A percentile compares a stretch with the other conserved stretches of the same genome.
Evolutionary conservation across 2,329 filamentous ascomycete species (phyloP).

Genomic region (Rhinocladiella similis): DNA sequence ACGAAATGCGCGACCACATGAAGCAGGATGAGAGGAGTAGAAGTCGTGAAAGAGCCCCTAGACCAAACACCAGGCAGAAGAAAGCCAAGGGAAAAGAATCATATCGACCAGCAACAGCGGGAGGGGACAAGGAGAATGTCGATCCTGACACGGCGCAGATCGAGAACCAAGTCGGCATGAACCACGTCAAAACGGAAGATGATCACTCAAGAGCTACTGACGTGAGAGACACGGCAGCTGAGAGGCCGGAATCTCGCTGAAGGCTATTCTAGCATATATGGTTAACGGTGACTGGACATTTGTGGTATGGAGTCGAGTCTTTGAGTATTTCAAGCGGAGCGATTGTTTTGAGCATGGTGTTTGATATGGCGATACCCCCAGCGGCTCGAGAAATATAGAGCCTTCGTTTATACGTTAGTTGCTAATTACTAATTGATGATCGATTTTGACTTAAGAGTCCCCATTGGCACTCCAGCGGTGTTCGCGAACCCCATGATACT

Average conservation of each 20-base stretch:
- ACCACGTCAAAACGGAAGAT: not conserved
- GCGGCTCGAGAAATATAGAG: not conserved
- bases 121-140: slow-evolving; percentile 8
- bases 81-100: slow-evolving; percentile 14
- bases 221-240: not conserved
- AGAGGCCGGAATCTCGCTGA: not conserved
- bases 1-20: slow-evolving; percentile 69
- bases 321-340: not conserved
- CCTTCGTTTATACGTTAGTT: not conserved
- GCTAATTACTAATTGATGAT: no score
- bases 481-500: no score
- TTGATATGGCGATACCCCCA: not conserved
- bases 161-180: not conserved
- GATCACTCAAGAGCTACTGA: not conserved
- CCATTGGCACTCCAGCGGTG: no score
- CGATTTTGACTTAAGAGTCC: no score
- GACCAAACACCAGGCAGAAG: slow-evolving; percentile 5
- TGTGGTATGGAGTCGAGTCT: no score
- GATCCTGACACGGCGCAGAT: not conserved
- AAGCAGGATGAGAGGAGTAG: slow-evolving; percentile 14
- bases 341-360: not conserved
- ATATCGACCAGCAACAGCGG: slow-evolving; percentile 11
- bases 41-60: slow-evolving; percentile 12
- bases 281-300: not conserved
- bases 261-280: not conserved